Base-by-base conservation (phyloP, 768 basidiomycete species). In the Serendipita sp. region DNA sequence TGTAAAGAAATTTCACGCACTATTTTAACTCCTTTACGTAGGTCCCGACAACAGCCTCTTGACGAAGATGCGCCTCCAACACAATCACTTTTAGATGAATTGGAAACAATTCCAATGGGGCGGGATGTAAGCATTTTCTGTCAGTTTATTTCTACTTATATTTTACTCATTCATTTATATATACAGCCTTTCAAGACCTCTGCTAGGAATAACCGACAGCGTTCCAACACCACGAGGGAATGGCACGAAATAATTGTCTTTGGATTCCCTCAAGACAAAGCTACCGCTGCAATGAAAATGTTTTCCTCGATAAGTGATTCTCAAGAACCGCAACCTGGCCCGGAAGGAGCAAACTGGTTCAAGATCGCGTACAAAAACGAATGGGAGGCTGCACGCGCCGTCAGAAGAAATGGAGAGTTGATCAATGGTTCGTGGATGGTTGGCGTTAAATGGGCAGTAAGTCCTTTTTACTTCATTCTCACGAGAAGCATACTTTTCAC, bases 211-310 rank as follows among this genome's bases (percentile, higher is more conserved):
- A 10, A 4, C 16, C 55, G 34, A 23, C 55, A 60, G 3, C 55
- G 55, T 37, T 16, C 55, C 16, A 60, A 27, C 36, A 60, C 55
- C 27, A 60, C 18, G 16, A 60, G 34, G n/a, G 55, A 60, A 18
- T 60, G 11, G 55, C 55, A 60, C 55, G 86, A 85, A 69, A 77
- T 94, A 40, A 77, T 91, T 69, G 83, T 94, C 62, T 94, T 91
- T 66, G 91, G 91, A n/a, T 94, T 91, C 71, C 90, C 91, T 3
- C 76, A 82, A 36, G 87, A 91, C 72, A 84, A 84, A 69, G 87
- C 86, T 71, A 82, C 80, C 62, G 70, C 83, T 15, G 63, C 73
- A 33, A 64, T 71, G 63, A 63, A 68, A 15, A 64, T 68, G 48
- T 74, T 94, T 23, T 48, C 70, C 3, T 65, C 69, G 16, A 66